Conservation (phyloP, 2,329 filamentous ascomycete species). For the Cladophialophora exuberans region DNA sequence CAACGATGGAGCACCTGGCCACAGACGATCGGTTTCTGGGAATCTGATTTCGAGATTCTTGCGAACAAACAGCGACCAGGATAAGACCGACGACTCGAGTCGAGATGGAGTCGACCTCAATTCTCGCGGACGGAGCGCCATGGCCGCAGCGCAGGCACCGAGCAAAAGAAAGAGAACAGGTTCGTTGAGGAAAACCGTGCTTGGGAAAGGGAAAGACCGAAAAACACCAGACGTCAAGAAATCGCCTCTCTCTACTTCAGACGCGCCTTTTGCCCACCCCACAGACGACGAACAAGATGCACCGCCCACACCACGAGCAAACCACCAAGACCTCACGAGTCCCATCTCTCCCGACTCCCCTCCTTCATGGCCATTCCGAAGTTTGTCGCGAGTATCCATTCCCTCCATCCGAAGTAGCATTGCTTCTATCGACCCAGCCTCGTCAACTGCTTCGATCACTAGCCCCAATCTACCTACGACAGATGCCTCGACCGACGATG, state of each 20-base stretch:
- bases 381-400: conserved; percentile 33
- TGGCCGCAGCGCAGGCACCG: conserved; percentile 51
- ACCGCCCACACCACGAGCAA: conserved; percentile 27
- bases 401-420: conserved; percentile 38
- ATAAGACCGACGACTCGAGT: conserved; percentile 37
- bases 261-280: conserved; percentile 14
- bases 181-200: conserved; percentile 81
- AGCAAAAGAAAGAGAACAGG: conserved; percentile 71
- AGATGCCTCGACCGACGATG: conserved; percentile 80
- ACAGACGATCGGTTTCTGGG: conserved; percentile 63
- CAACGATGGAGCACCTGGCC: conserved; percentile 29
- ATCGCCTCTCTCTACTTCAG: conserved; percentile 39
- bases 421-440: conserved; percentile 40
- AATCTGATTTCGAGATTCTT: conserved; percentile 73
- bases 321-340: conserved; percentile 21
- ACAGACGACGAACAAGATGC: conserved; percentile 26
- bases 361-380: conserved; percentile 32
- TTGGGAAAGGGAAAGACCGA: conserved; percentile 71
- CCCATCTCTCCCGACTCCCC: conserved; percentile 31
- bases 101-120: conserved; percentile 32
- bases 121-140: conserved; percentile 44
- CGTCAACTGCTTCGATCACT: conserved; percentile 43
- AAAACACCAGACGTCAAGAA: conserved; percentile 59
- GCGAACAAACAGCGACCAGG: conserved; percentile 50
- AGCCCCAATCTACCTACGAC: conserved; percentile 63